Evolutionary conservation across 1,284 basidiomycete species (phyloP).

Genomic region (Trametes hirsuta): DNA sequence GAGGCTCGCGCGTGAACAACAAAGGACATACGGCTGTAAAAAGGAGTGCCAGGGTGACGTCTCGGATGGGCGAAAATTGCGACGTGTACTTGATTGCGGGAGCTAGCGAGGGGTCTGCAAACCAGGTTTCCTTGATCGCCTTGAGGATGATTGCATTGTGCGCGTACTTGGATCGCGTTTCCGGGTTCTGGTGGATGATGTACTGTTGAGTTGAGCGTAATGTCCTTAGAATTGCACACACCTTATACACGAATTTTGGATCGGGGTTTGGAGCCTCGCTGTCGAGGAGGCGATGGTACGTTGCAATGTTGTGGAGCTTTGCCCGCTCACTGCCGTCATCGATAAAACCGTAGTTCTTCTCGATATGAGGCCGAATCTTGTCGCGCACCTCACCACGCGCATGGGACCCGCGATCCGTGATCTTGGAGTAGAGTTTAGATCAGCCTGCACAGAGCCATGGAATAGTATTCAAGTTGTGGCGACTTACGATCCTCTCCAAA

Average conservation of each 20-base stretch:
- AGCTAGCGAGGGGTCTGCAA: not conserved
- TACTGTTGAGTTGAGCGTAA: no score
- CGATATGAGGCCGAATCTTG: not conserved
- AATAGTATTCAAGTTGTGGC: not conserved
- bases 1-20: not conserved
- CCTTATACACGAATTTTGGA: constrained; percentile 5
- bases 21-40: not conserved
- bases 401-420: not conserved
- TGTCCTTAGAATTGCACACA: not conserved
- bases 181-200: not conserved
- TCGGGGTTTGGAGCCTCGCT: not conserved
- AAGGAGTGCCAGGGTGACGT: not conserved
- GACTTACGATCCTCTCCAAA: not conserved
- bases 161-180: not conserved
- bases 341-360: not conserved
- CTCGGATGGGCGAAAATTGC: constrained; percentile 1
- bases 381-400: constrained; percentile 4
- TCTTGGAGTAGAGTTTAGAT: not conserved
- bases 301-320: not conserved
- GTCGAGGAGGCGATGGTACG: not conserved
- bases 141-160: not conserved
- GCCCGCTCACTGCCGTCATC: not conserved
- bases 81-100: not conserved
- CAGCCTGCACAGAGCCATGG: not conserved
- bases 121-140: not conserved